phyloP scores from a whole-genome alignment of 495 filamentous ascomycete species.

The Penicillium coprophilum region DNA sequence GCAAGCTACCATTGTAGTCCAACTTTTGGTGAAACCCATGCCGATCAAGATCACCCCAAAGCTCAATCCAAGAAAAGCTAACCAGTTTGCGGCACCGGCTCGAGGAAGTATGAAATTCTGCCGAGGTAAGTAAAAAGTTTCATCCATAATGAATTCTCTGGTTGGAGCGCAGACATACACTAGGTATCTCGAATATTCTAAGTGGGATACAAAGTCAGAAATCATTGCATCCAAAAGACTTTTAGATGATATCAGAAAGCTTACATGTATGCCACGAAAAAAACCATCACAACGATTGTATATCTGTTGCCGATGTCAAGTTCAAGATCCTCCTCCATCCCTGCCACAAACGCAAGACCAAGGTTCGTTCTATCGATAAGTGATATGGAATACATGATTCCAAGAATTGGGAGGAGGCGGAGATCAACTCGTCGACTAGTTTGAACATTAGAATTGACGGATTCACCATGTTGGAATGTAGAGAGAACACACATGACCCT shows the following conservation, averaged over 20 bases:
- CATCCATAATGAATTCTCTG: not conserved
- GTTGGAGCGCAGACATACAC: not conserved
- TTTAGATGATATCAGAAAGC: not conserved
- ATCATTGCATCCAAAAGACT: not conserved
- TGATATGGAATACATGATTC: constrained; percentile 7
- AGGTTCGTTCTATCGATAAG: constrained; percentile 3
- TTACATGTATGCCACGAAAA: constrained; percentile 5
- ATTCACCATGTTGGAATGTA: not conserved
- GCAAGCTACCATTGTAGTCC: constrained; percentile 1
- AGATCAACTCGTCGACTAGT: not conserved
- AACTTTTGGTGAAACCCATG: constrained; percentile 1
- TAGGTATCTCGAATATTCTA: constrained; percentile 5
- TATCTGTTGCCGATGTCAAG: constrained; percentile 1
- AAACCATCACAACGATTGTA: constrained; percentile 2
- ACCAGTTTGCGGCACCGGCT: constrained; percentile 4
- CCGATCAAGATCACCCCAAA: constrained; percentile 7
- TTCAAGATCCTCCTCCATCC: constrained; percentile 1
- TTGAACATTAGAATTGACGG: not conserved
- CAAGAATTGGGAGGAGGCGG: constrained; percentile 5
- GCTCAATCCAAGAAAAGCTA: not conserved
- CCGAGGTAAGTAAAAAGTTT: not conserved
- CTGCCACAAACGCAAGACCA: constrained; percentile 2
- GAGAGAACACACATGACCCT: not conserved
- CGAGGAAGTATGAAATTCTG: not conserved
- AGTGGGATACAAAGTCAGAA: not conserved